Evolutionary conservation across 2,329 filamentous ascomycete species (phyloP).

Genomic region (Fusarium cicatricum): DNA sequence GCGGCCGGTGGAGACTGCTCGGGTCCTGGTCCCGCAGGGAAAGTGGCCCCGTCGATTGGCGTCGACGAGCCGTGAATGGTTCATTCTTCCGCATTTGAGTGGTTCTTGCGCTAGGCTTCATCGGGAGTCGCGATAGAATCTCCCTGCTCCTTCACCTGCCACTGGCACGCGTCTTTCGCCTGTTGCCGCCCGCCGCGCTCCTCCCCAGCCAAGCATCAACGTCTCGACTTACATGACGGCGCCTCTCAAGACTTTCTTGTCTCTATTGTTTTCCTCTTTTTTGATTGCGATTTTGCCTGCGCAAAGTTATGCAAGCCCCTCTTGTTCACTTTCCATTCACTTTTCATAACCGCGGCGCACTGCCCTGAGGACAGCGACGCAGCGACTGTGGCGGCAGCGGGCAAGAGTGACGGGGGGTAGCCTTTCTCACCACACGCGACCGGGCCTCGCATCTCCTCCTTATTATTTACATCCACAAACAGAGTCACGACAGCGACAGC

Average conservation of each 20-base stretch:
- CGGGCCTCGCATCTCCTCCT: constrained; percentile 34
- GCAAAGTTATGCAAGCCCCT: constrained; percentile 1
- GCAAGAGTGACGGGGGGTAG: constrained; percentile 13
- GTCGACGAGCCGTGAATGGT: constrained; percentile 30
- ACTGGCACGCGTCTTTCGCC: constrained; percentile 44
- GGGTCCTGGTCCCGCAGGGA: constrained; percentile 13
- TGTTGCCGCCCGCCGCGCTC: constrained; percentile 29
- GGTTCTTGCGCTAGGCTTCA: constrained; percentile 40
- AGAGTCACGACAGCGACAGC: constrained; percentile 10
- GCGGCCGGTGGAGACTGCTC: constrained; percentile 11
- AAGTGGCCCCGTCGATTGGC: constrained; percentile 25
- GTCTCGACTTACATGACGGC: constrained; percentile 30
- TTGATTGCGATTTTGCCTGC: constrained; percentile 12
- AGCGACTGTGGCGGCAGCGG: constrained; percentile 20
- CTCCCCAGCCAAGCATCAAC: constrained; percentile 26
- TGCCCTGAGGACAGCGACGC: constrained; percentile 15
- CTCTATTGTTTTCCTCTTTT: constrained; percentile 10
- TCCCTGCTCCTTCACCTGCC: constrained; percentile 39
- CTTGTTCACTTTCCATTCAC: constrained; percentile 1
- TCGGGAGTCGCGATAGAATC: constrained; percentile 44
- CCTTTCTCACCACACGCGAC: constrained; percentile 36
- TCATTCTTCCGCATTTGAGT: constrained; percentile 21
- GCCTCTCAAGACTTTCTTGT: constrained; percentile 8
- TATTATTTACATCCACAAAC: constrained; percentile 36
- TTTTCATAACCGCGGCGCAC: constrained; percentile 16